Conservation (phyloP, 108 stramenopile genomes). For the Nitzschia sp. region DNA sequence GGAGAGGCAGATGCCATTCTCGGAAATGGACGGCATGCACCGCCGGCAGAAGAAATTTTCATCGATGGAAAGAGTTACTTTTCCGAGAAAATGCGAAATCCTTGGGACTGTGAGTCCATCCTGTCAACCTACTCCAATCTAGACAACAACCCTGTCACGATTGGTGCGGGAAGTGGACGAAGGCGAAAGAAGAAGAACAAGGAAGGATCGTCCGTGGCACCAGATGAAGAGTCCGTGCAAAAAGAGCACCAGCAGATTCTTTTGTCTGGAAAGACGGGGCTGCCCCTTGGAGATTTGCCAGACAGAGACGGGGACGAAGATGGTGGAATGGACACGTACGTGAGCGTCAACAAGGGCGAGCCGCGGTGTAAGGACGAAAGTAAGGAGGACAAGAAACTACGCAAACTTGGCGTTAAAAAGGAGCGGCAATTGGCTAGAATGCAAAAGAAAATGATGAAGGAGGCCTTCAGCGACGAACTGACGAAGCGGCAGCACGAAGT, state of each 20-base stretch:
- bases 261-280: conserved; percentile 90
- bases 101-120: conserved; percentile 98
- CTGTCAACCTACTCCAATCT: conserved; percentile 95
- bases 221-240: conserved; percentile 20
- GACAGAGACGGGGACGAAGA: conserved; percentile 34
- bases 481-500: conserved; percentile 53
- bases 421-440: conserved; percentile 85
- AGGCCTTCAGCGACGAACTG: conserved; percentile 85
- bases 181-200: conserved; percentile 55
- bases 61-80: conserved; percentile 90
- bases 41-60: conserved; percentile 79
- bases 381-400: conserved; percentile 77
- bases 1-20: conserved; percentile 77
- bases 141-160: conserved; percentile 93
- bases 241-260: conserved; percentile 57
- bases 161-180: conserved; percentile 51
- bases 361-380: conserved; percentile 79
- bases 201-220: not conserved
- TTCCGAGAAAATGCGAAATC: conserved; percentile 68
- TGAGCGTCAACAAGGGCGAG: conserved; percentile 87
- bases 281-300: conserved; percentile 82
- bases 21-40: conserved; percentile 64
- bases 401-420: conserved; percentile 85
- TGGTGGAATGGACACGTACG: conserved; percentile 51
- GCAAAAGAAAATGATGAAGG: conserved; percentile 91